Conservation (phyloP, 108 stramenopile genomes). For the Discostella stelligeroides region DNA sequence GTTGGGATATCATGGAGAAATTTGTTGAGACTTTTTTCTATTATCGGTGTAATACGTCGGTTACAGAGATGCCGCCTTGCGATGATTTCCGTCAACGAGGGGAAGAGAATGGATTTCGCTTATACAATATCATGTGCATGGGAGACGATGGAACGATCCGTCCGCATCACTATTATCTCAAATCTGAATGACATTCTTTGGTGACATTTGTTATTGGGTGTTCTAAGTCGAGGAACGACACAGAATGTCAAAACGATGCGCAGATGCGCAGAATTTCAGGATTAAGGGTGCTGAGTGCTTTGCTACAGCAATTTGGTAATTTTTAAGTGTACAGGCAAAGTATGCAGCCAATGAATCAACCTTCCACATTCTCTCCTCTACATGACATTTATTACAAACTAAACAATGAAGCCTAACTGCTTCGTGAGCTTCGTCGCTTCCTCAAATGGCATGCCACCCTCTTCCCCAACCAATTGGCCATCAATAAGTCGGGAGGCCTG, state of each 20-base stretch:
- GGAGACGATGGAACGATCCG: not conserved
- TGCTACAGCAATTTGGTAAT: too few relatives aligned
- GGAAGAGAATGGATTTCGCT: constrained; percentile 14
- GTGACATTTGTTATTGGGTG: too few relatives aligned
- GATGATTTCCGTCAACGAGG: constrained; percentile 5
- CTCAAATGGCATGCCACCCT: constrained; percentile 27
- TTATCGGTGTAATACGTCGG: not conserved
- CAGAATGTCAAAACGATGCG: too few relatives aligned
- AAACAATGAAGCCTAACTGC: constrained; percentile 31
- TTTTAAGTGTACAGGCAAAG: too few relatives aligned
- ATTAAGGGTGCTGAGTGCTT: too few relatives aligned
- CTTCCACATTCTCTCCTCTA: too few relatives aligned
- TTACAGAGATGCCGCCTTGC: not conserved
- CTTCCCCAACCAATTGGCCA: constrained; percentile 26
- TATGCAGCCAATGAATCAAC: too few relatives aligned
- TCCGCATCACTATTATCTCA: constrained; percentile 16
- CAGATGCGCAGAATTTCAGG: too few relatives aligned
- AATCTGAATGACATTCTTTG: not conserved
- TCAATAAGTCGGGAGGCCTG: constrained; percentile 31
- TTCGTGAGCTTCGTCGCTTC: constrained; percentile 39
- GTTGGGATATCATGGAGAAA: constrained; percentile 13
- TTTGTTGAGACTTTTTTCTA: constrained; percentile 16
- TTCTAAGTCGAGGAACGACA: too few relatives aligned
- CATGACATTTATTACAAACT: not conserved
- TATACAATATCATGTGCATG: constrained; percentile 18